These are phyloP conservation scores for Corylus heterophylla DNA, from an alignment of 306 rosid species.

Conservation along the genomic window DNA sequence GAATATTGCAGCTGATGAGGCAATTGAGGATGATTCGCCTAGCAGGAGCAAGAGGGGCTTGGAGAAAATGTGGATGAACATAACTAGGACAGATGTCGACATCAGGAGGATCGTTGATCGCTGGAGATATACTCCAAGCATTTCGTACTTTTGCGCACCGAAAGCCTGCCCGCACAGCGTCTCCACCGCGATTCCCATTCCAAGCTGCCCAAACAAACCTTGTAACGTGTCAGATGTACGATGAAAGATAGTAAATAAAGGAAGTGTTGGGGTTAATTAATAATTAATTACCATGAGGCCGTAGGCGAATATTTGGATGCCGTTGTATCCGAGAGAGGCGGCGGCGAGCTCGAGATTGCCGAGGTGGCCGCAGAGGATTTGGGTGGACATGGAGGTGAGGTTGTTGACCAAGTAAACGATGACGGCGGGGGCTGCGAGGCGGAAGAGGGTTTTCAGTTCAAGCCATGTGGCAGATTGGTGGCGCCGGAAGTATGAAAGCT, in stretches of 20 bases:
- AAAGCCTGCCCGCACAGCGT: constrained; percentile 70
- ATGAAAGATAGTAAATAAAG: too few species aligned
- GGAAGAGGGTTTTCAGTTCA: constrained; percentile 34
- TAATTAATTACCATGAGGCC: constrained; percentile 45
- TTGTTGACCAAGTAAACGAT: constrained; percentile 57
- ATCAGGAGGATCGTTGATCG: constrained; percentile 44
- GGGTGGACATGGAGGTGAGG: constrained; percentile 51
- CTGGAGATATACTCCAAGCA: constrained; percentile 52
- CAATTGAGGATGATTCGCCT: constrained; percentile 39
- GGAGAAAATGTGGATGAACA: constrained; percentile 38
- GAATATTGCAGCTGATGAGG: constrained; percentile 34
- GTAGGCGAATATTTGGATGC: constrained; percentile 59
- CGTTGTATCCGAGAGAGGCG: constrained; percentile 52
- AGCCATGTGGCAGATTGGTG: constrained; percentile 32
- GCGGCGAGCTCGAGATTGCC: constrained; percentile 62
- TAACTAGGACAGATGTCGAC: constrained; percentile 37
- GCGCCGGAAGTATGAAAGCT: constrained; percentile 26
- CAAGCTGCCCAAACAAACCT: constrained; percentile 32
- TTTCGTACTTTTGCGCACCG: constrained; percentile 46
- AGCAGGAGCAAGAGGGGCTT: constrained; percentile 33
- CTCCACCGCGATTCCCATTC: constrained; percentile 68
- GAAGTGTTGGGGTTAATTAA: too few species aligned
- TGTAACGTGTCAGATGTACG: too few species aligned
- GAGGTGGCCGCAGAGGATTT: constrained; percentile 55
- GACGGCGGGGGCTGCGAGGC: constrained; percentile 54